These are phyloP conservation scores for Artemisia annua DNA, from an alignment of 129 eudicot genomes.

Conservation along the genomic window DNA sequence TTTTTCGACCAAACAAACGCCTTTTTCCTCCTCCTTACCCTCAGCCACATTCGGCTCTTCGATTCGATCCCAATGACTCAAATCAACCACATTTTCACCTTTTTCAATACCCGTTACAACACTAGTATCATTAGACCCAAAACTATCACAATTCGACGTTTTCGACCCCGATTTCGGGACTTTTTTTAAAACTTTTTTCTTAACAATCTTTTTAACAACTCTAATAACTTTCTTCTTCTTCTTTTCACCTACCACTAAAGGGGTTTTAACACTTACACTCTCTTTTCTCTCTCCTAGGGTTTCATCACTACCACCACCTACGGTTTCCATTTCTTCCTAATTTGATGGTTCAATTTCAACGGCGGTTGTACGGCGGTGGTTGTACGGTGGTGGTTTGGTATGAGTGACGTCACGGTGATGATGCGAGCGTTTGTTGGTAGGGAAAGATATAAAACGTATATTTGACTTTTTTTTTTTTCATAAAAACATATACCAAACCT, in stretches of 20 bases:
- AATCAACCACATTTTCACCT: too few species aligned
- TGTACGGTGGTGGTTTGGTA: too few species aligned
- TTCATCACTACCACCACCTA: neutral
- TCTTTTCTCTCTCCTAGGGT: neutral
- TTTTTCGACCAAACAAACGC: constrained; percentile 3
- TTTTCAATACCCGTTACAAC: constrained; percentile 26
- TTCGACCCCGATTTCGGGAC: neutral
- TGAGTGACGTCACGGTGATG: too few species aligned
- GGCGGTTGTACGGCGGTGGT: too few species aligned
- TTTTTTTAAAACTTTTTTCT: neutral
- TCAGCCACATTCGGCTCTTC: constrained; percentile 18
- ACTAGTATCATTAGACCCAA: neutral
- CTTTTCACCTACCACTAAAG: neutral
- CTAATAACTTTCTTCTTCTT: too few species aligned
- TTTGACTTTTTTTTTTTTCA: too few species aligned
- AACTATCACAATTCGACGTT: neutral
- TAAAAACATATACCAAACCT: too few species aligned
- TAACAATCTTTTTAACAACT: neutral
- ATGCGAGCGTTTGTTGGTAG: too few species aligned
- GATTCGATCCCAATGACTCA: too few species aligned
- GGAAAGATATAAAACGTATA: too few species aligned
- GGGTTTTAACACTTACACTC: neutral
- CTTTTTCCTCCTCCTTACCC: constrained; percentile 17
- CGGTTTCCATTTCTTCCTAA: neutral
- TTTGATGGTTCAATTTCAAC: too few species aligned